These are phyloP conservation scores for Malus hybrid DNA, from an alignment of 331 rosid species.

Conservation along the genomic window DNA sequence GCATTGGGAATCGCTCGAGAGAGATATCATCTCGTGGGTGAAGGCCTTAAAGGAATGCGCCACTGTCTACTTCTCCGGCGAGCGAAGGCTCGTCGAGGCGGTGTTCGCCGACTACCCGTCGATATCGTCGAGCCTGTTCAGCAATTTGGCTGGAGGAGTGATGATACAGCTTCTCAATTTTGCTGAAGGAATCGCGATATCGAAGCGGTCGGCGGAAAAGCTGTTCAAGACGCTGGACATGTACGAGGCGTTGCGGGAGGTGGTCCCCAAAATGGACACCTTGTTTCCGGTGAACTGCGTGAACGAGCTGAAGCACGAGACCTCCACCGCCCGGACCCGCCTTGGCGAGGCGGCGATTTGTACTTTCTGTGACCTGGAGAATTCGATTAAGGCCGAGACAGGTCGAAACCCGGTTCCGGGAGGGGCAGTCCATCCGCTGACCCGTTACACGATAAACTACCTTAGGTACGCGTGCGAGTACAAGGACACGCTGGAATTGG, in stretches of 20 bases:
- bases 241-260: slow-evolving; percentile 58
- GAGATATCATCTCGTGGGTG: slow-evolving; percentile 56
- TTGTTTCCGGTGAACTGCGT: slow-evolving; percentile 36
- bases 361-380: slow-evolving; percentile 60
- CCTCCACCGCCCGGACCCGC: slow-evolving; percentile 24
- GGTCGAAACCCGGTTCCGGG: slow-evolving; percentile 52
- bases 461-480: slow-evolving; percentile 50
- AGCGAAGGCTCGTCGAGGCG: slow-evolving; percentile 32
- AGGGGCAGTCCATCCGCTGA: slow-evolving; percentile 71
- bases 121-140: slow-evolving; percentile 25
- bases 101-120: slow-evolving; percentile 22
- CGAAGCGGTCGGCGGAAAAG: slow-evolving; percentile 64
- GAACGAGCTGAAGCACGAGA: slow-evolving; percentile 41
- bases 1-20: slow-evolving; percentile 51
- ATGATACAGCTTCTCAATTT: slow-evolving; percentile 53
- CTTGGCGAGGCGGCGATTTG: slow-evolving; percentile 51
- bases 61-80: slow-evolving; percentile 37
- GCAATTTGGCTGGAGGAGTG: slow-evolving; percentile 37
- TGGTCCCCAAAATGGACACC: slow-evolving; percentile 22
- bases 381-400: slow-evolving; percentile 43
- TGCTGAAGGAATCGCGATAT: slow-evolving; percentile 56
- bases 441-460: slow-evolving; percentile 71
- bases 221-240: slow-evolving; percentile 73
- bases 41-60: slow-evolving; percentile 37
- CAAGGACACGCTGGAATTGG: slow-evolving; percentile 55